Evolutionary conservation across 2,329 filamentous ascomycete species (phyloP), one percentile per base, ranked within the genome.

Genomic region (Dothidotthia symphoricarpi): DNA sequence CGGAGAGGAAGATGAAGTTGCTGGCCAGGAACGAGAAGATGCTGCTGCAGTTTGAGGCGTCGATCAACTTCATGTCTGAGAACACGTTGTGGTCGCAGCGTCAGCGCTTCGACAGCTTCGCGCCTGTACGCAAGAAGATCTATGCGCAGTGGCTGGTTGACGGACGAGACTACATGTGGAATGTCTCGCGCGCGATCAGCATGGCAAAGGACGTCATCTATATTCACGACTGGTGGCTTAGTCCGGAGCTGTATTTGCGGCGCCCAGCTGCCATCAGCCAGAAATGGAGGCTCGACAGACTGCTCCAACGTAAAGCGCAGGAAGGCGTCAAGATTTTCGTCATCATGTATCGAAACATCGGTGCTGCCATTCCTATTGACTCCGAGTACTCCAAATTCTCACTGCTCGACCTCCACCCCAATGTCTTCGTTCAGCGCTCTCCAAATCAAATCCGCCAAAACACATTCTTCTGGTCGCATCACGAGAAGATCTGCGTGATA

Each of bases 191-290:
- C 49, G 93, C 93, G 10, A 94, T 98, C 57, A 93, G 88, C 63
- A 95, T 96, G 82, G 93, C 93, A 7, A 88, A 88, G 57, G 93
- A 97, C 70, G 91, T 97, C 45, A 91, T 98, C 54, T 97, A 97
- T 68, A 97, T 98, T 47, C 93, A 98, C 64, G 93, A 97, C 67
- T 98, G 93, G 93, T 98, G 93, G 93, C 72, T 98, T 27, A 96
- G 88, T 54, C 93, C 93, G 1, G 91, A 98, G 67, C 72, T 98
- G 29, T 98, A 98, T 70, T 84, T 97, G 82, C 81, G 93, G 43
- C 80, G 93, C 41, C 93, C 93, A 36, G 86, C 93, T 16, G 89
- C 88, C 30, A 96, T 97, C 68, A 96, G 90, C 61, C 91, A 97
- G 65, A 96, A 96, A 68, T 98, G 93, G 93, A 83, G 93, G 36